Percentiles rank a stretch among this genome's conserved stretches.
phyloP scores from a whole-genome alignment of 805 yeast genomes.

The Candida stauntonica region DNA sequence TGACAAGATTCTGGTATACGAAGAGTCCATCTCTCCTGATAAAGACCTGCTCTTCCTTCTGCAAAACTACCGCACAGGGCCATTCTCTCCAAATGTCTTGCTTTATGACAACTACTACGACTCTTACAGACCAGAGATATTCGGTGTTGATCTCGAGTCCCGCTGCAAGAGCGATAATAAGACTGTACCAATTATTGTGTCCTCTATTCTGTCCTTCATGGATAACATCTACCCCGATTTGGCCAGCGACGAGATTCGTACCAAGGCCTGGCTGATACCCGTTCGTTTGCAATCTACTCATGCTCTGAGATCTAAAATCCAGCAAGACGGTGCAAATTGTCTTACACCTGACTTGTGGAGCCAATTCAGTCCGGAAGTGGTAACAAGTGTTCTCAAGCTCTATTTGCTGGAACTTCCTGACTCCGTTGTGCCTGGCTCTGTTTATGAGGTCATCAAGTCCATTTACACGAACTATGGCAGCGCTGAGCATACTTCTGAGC shows the following conservation, averaged over 20 bases:
- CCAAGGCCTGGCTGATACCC: conserved; percentile 62
- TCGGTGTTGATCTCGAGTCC: conserved; percentile 74
- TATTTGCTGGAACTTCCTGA: conserved; percentile 79
- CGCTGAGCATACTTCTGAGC: conserved; percentile 24
- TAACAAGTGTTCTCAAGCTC: conserved; percentile 66
- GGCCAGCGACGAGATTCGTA: conserved; percentile 62
- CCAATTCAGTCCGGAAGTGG: conserved; percentile 46
- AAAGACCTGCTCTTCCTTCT: conserved; percentile 63
- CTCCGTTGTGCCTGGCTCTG: conserved; percentile 59
- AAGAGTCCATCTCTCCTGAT: conserved; percentile 67
- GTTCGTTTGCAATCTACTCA: conserved; percentile 61
- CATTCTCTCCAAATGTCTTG: conserved; percentile 65
- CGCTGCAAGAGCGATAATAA: conserved; percentile 68
- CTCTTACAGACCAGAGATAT: conserved; percentile 61
- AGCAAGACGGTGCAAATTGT: conserved; percentile 45
- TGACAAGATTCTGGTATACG: conserved; percentile 58
- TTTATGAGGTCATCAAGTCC: conserved; percentile 64
- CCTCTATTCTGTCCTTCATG: conserved; percentile 59
- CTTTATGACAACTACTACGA: conserved; percentile 79
- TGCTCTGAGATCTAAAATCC: conserved; percentile 51
- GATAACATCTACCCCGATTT: conserved; percentile 69
- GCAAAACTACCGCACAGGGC: conserved; percentile 68
- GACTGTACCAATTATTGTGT: conserved; percentile 65
- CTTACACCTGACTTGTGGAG: conserved; percentile 28
- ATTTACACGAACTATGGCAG: conserved; percentile 52